phyloP scores from a whole-genome alignment of 352 stramenopile genomes.

The Phytophthora meadii region DNA sequence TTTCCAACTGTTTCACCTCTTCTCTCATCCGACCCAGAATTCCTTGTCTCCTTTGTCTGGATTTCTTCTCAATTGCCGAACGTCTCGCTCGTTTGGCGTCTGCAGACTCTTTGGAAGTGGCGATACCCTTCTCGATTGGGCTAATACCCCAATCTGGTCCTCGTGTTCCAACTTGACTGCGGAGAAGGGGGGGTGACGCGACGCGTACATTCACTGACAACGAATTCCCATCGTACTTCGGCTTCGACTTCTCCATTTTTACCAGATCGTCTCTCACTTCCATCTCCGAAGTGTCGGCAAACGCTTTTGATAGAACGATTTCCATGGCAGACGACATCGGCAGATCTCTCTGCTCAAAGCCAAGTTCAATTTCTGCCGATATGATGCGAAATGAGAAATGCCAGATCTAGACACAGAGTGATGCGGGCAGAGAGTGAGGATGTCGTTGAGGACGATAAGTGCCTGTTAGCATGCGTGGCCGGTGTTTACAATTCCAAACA shows the following conservation, averaged over 20 bases:
- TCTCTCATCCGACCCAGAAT: conserved; percentile 46
- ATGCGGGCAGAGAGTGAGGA: not conserved
- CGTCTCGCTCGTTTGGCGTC: conserved; percentile 41
- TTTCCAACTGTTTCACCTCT: conserved; percentile 57
- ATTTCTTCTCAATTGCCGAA: conserved; percentile 63
- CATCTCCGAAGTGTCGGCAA: conserved; percentile 3
- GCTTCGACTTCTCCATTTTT: conserved; percentile 8
- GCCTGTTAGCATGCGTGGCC: too few species aligned
- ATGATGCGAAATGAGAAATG: conserved; percentile 1
- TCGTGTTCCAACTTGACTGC: conserved; percentile 16
- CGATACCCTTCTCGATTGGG: conserved; percentile 10
- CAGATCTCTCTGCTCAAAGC: not conserved
- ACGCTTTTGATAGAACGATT: not conserved
- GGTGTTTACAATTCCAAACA: too few species aligned
- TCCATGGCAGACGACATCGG: conserved; percentile 12
- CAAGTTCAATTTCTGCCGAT: not conserved
- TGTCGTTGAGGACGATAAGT: not conserved
- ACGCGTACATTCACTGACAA: not conserved
- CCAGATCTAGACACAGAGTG: not conserved
- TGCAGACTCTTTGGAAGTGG: conserved; percentile 8
- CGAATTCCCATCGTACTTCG: not conserved
- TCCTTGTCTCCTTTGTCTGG: conserved; percentile 31
- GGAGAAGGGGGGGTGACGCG: not conserved
- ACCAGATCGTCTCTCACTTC: conserved; percentile 10
- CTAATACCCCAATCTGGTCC: conserved; percentile 10